A percentile compares a stretch with the other conserved stretches of the same genome.
These are phyloP conservation scores for Discostella pseudostelligera DNA, from an alignment of 108 stramenopile genomes.

Conservation along the genomic window DNA sequence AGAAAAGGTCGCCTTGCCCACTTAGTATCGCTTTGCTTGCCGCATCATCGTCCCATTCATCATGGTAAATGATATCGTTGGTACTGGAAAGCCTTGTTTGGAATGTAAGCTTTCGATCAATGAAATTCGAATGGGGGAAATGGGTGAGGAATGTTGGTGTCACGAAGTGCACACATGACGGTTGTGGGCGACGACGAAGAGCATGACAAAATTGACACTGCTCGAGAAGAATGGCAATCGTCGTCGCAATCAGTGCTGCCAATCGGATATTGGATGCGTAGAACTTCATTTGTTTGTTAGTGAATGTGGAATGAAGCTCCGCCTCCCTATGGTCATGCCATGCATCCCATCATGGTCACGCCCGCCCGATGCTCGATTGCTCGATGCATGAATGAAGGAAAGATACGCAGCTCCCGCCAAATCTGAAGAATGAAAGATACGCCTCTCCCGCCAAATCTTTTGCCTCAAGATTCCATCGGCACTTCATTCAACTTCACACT, in stretches of 20 bases:
- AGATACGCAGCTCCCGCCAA: too few species aligned
- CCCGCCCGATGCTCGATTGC: not conserved
- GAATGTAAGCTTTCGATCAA: not conserved
- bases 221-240: not conserved
- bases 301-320: too few species aligned
- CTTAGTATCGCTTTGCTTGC: conserved; percentile 13
- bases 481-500: too few species aligned
- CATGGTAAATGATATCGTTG: not conserved
- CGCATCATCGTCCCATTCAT: conserved; percentile 13
- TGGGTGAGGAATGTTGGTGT: not conserved
- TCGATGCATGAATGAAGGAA: too few species aligned
- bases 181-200: not conserved
- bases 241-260: not conserved
- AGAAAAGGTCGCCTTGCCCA: conserved; percentile 5
- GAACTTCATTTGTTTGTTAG: too few species aligned
- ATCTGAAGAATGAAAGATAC: too few species aligned
- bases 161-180: not conserved
- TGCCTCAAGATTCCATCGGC: too few species aligned
- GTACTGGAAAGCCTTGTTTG: too few species aligned
- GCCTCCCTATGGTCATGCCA: too few species aligned
- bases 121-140: not conserved
- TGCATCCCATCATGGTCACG: not conserved
- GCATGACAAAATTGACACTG: not conserved
- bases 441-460: too few species aligned
- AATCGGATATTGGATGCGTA: too few species aligned